A percentile compares a stretch with the other conserved stretches of the same genome.
Conservation (phyloP, 352 stramenopile species). For the Globisporangium echinulatum region DNA sequence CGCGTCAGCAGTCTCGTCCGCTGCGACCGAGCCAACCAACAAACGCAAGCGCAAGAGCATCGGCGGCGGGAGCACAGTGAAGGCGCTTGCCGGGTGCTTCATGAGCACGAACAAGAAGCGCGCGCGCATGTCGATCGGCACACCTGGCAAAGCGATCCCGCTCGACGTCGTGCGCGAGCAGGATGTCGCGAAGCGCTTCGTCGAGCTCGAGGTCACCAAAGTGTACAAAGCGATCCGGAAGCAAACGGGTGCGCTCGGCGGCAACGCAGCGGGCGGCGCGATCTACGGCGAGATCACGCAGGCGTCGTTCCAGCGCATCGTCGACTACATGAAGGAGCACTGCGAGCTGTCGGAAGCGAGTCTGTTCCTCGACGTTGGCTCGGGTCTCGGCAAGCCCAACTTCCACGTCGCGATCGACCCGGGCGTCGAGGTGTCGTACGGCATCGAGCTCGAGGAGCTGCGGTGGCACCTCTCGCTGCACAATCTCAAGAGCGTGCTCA, state of each 20-base stretch:
- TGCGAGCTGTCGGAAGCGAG: constrained; percentile 85
- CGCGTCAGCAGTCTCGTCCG: neutral
- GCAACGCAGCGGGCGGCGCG: constrained; percentile 91
- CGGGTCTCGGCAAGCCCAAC: constrained; percentile 96
- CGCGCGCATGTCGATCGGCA: constrained; percentile 50
- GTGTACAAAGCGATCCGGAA: constrained; percentile 93
- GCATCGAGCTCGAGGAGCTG: constrained; percentile 93
- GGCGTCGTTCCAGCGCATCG: constrained; percentile 94
- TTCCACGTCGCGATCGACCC: constrained; percentile 95
- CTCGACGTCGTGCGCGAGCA: constrained; percentile 46
- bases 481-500: constrained; percentile 89
- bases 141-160: constrained; percentile 66
- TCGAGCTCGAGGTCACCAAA: constrained; percentile 78
- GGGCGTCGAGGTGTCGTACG: constrained; percentile 93
- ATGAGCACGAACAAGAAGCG: constrained; percentile 45
- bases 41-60: constrained; percentile 57
- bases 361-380: constrained; percentile 96
- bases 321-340: constrained; percentile 92
- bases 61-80: constrained; percentile 18
- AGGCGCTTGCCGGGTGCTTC: constrained; percentile 14
- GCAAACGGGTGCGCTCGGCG: constrained; percentile 91
- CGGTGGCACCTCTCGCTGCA: constrained; percentile 93
- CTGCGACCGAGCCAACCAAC: constrained; percentile 9
- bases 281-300: constrained; percentile 99
- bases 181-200: constrained; percentile 68